phyloP scores from a whole-genome alignment of 495 filamentous ascomycete genomes.

The Polyplosphaeria fusca region DNA sequence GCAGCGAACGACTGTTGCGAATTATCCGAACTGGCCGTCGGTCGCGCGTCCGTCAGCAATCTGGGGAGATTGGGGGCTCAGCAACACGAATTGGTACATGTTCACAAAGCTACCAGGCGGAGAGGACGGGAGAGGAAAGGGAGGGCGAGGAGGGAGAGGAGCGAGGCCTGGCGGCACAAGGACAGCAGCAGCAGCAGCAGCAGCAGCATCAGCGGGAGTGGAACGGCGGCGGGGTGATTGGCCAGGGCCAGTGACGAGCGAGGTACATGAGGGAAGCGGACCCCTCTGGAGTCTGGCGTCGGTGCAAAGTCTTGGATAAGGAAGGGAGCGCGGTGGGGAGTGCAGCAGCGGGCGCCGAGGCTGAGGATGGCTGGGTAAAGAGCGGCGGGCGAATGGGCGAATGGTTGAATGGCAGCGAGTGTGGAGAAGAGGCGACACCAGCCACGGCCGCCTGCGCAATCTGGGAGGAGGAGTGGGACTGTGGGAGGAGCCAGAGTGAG shows the following conservation, averaged over 20 bases:
- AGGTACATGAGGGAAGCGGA: conserved; percentile 19
- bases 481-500: not conserved
- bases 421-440: conserved; percentile 11
- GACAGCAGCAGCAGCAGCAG: no score
- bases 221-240: conserved; percentile 9
- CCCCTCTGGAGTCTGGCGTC: conserved; percentile 17
- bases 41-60: conserved; percentile 12
- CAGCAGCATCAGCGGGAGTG: not conserved
- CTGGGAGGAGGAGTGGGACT: not conserved
- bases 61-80: conserved; percentile 15
- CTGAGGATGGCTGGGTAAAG: conserved; percentile 14
- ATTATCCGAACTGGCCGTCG: conserved; percentile 30
- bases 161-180: conserved; percentile 7
- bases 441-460: conserved; percentile 27
- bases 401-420: conserved; percentile 9
- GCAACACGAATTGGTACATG: conserved; percentile 5
- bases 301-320: conserved; percentile 25
- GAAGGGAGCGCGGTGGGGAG: not conserved
- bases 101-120: conserved; percentile 11
- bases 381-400: not conserved
- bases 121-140: not conserved
- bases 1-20: conserved; percentile 20
- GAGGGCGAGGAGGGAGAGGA: not conserved
- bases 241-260: conserved; percentile 17
- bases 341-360: not conserved